Percentiles rank a stretch among this genome's conserved stretches.
These are phyloP conservation scores for Heliamphora pulchella DNA, from an alignment of 179 eudicot genomes.

Conservation along the genomic window DNA sequence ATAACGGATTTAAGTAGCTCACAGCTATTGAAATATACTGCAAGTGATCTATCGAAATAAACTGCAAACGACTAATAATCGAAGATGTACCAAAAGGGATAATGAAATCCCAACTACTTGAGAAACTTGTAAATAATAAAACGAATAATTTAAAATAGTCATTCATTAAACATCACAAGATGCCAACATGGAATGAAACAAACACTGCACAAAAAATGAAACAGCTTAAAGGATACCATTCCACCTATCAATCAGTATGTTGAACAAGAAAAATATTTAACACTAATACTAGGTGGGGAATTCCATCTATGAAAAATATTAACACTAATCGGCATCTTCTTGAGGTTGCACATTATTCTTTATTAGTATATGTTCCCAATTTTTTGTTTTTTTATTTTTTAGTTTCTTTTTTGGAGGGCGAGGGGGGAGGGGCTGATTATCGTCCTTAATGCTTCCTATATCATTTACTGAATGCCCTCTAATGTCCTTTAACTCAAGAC, in stretches of 20 bases:
- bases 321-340: no score
- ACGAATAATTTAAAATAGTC: background rate
- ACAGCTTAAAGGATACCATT: background rate
- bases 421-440: no score
- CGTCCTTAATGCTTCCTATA: no score
- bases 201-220: background rate
- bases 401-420: no score
- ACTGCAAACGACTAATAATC: background rate
- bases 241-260: background rate
- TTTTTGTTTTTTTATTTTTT: no score
- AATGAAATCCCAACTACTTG: background rate
- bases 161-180: background rate
- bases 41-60: background rate
- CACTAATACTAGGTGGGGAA: no score
- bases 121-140: conserved; percentile 1
- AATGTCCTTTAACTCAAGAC: no score
- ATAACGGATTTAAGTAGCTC: background rate
- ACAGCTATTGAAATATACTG: background rate
- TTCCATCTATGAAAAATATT: no score
- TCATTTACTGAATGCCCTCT: no score
- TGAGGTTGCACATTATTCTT: no score
- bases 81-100: background rate
- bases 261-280: background rate
- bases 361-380: no score
- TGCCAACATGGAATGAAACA: background rate